phyloP scores from a whole-genome alignment of 306 rosid genomes.

The Sicyos edulis region DNA sequence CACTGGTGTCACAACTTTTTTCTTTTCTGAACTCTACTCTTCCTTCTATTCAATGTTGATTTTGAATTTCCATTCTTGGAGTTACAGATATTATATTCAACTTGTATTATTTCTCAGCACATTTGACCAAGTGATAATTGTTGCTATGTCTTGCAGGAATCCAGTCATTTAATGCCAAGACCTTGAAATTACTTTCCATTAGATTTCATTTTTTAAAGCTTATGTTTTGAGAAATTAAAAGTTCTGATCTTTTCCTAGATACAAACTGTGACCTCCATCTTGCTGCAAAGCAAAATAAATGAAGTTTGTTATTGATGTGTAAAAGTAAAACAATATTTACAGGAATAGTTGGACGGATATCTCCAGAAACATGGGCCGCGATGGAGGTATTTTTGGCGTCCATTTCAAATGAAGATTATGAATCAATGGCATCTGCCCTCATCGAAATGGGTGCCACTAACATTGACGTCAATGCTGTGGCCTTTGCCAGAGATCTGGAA shows the following conservation, averaged over 20 bases:
- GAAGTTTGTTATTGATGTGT: background rate
- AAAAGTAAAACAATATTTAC: constrained; percentile 18
- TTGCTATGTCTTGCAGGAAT: background rate
- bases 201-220: background rate
- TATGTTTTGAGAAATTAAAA: background rate
- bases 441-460: constrained; percentile 93
- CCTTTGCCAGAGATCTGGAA: constrained; percentile 75
- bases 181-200: background rate
- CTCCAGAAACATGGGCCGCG: constrained; percentile 92
- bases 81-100: background rate
- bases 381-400: constrained; percentile 90
- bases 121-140: background rate
- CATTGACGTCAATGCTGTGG: constrained; percentile 55
- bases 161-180: background rate
- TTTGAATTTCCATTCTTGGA: constrained; percentile 13
- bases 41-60: background rate
- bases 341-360: constrained; percentile 94
- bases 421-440: constrained; percentile 83
- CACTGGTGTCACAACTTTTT: background rate
- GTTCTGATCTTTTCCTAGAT: no score
- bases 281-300: constrained; percentile 13
- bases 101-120: background rate
- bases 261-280: constrained; percentile 10
- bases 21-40: background rate
- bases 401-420: constrained; percentile 79